Conservation (phyloP, 2,329 filamentous ascomycete species). For the Atkinsonella texensis region DNA sequence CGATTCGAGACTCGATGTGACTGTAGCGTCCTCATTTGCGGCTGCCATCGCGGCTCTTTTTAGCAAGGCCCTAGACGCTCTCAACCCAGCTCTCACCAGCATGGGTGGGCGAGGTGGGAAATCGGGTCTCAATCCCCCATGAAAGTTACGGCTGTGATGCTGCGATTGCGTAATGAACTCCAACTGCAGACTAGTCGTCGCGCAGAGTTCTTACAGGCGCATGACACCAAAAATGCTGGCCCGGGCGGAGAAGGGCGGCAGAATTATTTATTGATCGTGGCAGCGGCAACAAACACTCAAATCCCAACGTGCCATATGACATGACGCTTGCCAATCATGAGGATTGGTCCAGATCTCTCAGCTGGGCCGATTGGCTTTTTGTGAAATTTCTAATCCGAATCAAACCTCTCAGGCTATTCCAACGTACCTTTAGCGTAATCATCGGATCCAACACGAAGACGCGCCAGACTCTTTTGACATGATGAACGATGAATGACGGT, state of each 20-base stretch:
- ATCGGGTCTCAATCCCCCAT: background rate
- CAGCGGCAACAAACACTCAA: conserved; percentile 3
- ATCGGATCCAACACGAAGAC: conserved; percentile 7
- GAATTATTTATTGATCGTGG: background rate
- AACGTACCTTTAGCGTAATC: conserved; percentile 7
- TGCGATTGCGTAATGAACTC: no score
- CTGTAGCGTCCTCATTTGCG: background rate
- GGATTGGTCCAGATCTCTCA: background rate
- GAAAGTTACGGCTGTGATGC: background rate
- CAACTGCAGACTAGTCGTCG: background rate
- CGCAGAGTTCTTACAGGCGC: background rate
- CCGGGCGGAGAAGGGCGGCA: conserved; percentile 3
- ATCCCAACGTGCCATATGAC: conserved; percentile 5
- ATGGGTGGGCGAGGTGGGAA: conserved; percentile 4
- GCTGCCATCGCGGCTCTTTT: conserved; percentile 8
- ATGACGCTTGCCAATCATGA: conserved; percentile 2
- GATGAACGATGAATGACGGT: conserved; percentile 10
- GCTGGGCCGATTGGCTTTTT: no score
- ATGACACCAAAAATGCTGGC: background rate
- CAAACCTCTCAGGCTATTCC: conserved; percentile 9
- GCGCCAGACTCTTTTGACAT: conserved; percentile 4
- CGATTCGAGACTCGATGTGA: conserved; percentile 6
- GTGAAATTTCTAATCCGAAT: conserved; percentile 8
- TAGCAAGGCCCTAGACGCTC: conserved; percentile 7
- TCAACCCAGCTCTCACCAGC: conserved; percentile 9